A percentile compares a stretch with the other conserved stretches of the same genome.
These are phyloP conservation scores for Aphanomyces invadans DNA, from an alignment of 352 stramenopile genomes.

Conservation along the genomic window DNA sequence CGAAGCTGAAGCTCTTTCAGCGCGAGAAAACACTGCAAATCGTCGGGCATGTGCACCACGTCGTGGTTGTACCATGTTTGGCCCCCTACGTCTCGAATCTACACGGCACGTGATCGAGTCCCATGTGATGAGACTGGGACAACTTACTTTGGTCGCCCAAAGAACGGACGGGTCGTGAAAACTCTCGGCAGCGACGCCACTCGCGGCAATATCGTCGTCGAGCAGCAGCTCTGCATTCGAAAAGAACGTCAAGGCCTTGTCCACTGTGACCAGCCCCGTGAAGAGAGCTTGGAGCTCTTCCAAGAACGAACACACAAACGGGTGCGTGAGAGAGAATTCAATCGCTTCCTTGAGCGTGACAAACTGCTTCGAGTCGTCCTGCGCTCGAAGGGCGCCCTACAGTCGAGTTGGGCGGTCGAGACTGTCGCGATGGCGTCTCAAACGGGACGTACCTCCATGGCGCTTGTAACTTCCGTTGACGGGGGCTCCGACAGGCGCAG, in stretches of 20 bases:
- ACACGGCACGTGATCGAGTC: no score
- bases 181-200: background rate
- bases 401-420: no score
- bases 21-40: slow-evolving; percentile 6
- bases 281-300: slow-evolving; percentile 8
- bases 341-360: slow-evolving; percentile 21
- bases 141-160: slow-evolving; percentile 12
- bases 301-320: slow-evolving; percentile 1
- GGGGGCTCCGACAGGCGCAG: slow-evolving; percentile 11
- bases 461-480: slow-evolving; percentile 7
- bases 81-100: slow-evolving; percentile 6
- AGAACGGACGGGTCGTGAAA: background rate
- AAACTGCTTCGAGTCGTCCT: slow-evolving; percentile 5
- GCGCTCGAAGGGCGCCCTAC: background rate
- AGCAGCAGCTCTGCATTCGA: background rate
- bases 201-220: background rate
- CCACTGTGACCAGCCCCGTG: slow-evolving; percentile 2
- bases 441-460: no score
- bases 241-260: background rate
- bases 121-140: no score
- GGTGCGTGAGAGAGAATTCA: slow-evolving; percentile 10
- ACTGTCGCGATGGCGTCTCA: no score
- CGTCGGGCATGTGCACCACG: background rate
- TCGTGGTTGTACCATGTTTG: background rate
- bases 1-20: slow-evolving; percentile 12